Evolutionary conservation across 768 basidiomycete species (phyloP).

Genomic region (Strobilomyces confusus): DNA sequence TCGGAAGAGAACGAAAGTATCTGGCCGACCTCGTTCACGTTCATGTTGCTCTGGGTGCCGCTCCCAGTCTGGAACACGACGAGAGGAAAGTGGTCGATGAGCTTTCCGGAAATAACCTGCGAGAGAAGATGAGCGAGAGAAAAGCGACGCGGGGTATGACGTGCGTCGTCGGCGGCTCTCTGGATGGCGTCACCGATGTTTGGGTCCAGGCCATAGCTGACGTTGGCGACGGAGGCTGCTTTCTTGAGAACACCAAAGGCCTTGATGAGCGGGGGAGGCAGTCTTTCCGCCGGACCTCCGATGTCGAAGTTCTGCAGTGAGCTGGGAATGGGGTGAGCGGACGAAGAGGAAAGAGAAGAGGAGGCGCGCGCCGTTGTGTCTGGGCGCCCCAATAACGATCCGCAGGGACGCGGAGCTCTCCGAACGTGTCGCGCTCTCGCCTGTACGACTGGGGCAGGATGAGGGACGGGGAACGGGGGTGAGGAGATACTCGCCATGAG

Average conservation of each 20-base stretch:
- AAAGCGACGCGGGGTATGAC: conserved; percentile 17
- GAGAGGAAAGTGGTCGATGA: conserved; percentile 93
- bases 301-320: conserved; percentile 98
- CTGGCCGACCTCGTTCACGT: conserved; percentile 79
- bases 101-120: conserved; percentile 93
- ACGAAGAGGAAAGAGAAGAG: background rate
- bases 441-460: conserved; percentile 52
- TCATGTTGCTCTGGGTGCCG: conserved; percentile 99
- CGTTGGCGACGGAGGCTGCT: conserved; percentile 89
- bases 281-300: conserved; percentile 88
- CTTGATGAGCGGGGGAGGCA: conserved; percentile 94
- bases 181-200: conserved; percentile 87
- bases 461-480: background rate
- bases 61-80: conserved; percentile 99
- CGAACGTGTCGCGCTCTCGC: conserved; percentile 91
- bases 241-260: conserved; percentile 98
- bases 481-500: conserved; percentile 32
- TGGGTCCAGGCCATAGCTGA: conserved; percentile 84
- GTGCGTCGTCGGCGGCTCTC: conserved; percentile 88
- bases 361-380: conserved; percentile 72
- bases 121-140: conserved; percentile 3
- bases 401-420: conserved; percentile 83
- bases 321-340: conserved; percentile 36
- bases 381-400: conserved; percentile 98
- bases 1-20: background rate